These are phyloP conservation scores for Zygotorulaspora mrakii DNA, from an alignment of 1,139 yeast species.

Conservation along the genomic window DNA sequence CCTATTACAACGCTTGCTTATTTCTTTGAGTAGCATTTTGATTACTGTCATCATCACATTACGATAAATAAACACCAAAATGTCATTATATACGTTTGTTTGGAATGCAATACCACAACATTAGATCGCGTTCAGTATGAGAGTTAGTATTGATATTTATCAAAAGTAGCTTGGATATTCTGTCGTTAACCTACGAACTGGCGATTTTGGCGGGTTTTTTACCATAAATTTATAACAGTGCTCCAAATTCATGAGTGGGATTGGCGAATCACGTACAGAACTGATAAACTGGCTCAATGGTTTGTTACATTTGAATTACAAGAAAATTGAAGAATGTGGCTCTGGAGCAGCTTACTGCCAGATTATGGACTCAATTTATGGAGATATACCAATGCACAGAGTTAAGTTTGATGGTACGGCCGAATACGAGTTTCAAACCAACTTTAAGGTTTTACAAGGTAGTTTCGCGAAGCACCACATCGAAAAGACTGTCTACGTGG, in stretches of 20 bases:
- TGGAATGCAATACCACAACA: too few species aligned
- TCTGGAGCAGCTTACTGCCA: constrained; percentile 95
- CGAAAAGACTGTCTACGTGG: constrained; percentile 76
- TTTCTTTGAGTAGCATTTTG: too few species aligned
- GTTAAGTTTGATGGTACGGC: constrained; percentile 66
- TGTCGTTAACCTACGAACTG: too few species aligned
- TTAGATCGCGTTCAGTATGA: too few species aligned
- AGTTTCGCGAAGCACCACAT: constrained; percentile 68
- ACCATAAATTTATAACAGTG: too few species aligned
- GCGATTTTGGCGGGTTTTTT: too few species aligned
- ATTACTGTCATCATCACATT: too few species aligned
- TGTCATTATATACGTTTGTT: too few species aligned
- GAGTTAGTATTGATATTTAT: too few species aligned
- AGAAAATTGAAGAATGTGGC: constrained; percentile 90
- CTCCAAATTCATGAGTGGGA: constrained; percentile 31
- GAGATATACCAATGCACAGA: constrained; percentile 73
- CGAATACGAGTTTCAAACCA: constrained; percentile 75
- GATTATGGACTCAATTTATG: constrained; percentile 76
- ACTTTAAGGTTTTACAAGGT: constrained; percentile 81
- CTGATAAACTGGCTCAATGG: constrained; percentile 81
- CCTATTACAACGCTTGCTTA: too few species aligned
- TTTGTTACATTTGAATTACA: constrained; percentile 58
- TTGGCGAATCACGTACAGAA: constrained; percentile 79
- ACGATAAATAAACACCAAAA: too few species aligned
- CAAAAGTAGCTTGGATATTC: too few species aligned